Conservation (phyloP, 257 asterid species). For the Coffea canephora region DNA sequence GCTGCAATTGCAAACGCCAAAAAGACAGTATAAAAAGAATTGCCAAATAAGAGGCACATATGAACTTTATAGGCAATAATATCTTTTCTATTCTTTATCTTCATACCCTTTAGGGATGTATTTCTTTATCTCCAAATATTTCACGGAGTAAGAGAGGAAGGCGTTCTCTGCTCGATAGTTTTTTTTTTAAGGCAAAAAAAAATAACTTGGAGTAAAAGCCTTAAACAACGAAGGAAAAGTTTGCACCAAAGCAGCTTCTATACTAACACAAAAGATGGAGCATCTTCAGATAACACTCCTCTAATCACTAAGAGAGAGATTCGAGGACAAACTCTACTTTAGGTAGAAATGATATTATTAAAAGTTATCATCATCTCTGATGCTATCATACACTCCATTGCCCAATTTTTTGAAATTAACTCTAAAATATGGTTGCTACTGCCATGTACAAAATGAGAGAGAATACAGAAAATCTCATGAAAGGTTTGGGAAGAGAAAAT, state of each 20-base stretch:
- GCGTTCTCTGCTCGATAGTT: background rate
- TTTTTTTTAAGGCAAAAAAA: background rate
- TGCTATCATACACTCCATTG: background rate
- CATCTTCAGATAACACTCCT: background rate
- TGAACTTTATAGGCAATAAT: background rate
- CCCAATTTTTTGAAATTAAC: background rate
- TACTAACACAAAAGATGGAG: background rate
- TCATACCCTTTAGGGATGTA: background rate
- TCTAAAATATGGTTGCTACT: background rate
- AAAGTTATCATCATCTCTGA: background rate
- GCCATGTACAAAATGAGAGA: background rate
- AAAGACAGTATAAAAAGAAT: conserved; percentile 1
- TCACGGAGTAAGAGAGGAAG: background rate
- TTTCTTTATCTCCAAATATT: no score
- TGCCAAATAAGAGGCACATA: conserved; percentile 1
- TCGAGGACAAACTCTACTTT: background rate
- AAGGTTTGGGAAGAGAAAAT: conserved; percentile 1
- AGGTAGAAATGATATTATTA: background rate
- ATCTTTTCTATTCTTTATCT: background rate
- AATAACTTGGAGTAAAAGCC: background rate
- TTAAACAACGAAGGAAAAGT: background rate
- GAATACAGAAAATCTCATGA: background rate
- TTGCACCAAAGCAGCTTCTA: background rate
- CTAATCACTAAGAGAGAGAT: background rate
- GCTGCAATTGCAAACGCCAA: conserved; percentile 52